These are phyloP conservation scores for Pichia rugopelliculosa DNA, from an alignment of 805 yeast genomes.

Conservation along the genomic window DNA sequence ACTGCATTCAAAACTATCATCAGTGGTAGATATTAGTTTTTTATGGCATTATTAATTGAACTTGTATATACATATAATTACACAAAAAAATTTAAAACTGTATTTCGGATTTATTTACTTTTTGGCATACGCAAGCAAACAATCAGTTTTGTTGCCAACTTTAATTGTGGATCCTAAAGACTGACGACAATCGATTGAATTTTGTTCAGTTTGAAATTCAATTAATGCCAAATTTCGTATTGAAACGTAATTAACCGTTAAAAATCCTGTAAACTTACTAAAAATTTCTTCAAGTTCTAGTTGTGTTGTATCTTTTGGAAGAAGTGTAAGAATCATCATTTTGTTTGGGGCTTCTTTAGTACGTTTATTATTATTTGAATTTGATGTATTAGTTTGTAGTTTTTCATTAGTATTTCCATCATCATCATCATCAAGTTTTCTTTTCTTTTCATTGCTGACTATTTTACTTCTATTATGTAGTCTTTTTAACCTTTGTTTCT, in stretches of 20 bases:
- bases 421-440: constrained; percentile 16
- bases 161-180: constrained; percentile 16
- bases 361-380: neutral
- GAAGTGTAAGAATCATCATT: constrained; percentile 55
- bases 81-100: neutral
- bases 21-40: constrained; percentile 55
- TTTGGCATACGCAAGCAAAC: constrained; percentile 28
- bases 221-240: constrained; percentile 70
- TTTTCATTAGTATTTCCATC: constrained; percentile 1
- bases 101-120: constrained; percentile 7
- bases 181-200: constrained; percentile 33
- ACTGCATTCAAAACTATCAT: constrained; percentile 68
- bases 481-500: constrained; percentile 16
- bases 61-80: neutral
- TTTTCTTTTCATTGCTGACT: constrained; percentile 13
- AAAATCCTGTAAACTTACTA: constrained; percentile 48
- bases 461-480: constrained; percentile 13
- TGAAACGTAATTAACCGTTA: constrained; percentile 58
- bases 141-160: constrained; percentile 15
- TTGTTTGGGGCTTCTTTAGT: constrained; percentile 45
- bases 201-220: constrained; percentile 55
- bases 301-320: constrained; percentile 39
- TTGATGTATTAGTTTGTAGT: neutral
- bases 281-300: constrained; percentile 41
- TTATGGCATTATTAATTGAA: constrained; percentile 6